These are phyloP conservation scores for Populus trichocarpa DNA, from an alignment of 441 rosid species.

Conservation along the genomic window DNA sequence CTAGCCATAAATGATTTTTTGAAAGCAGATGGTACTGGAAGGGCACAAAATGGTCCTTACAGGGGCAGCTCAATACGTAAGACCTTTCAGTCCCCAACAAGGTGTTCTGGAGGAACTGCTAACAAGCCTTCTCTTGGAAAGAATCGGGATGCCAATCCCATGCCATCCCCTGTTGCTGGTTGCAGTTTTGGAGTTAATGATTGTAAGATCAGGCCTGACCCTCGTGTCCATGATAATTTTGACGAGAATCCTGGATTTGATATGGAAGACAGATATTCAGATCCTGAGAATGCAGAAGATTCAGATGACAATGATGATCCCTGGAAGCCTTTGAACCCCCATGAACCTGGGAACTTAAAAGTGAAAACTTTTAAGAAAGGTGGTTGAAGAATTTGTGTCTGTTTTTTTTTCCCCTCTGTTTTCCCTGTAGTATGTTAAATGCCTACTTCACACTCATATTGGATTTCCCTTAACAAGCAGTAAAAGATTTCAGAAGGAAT, in stretches of 20 bases:
- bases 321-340: conserved; percentile 92
- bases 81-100: conserved; percentile 53
- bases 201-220: conserved; percentile 31
- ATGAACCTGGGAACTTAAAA: conserved; percentile 85
- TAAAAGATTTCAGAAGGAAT: conserved; percentile 52
- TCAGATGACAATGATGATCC: conserved; percentile 65
- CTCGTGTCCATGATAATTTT: conserved; percentile 31
- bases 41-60: conserved; percentile 37
- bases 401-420: conserved; percentile 14
- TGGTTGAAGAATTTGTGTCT: conserved; percentile 17
- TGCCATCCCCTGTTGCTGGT: conserved; percentile 37
- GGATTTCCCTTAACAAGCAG: conserved; percentile 44
- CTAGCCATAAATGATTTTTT: conserved; percentile 53
- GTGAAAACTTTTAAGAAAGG: conserved; percentile 85
- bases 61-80: conserved; percentile 46
- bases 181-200: conserved; percentile 32
- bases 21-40: conserved; percentile 35
- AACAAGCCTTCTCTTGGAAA: conserved; percentile 52
- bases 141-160: conserved; percentile 37
- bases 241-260: conserved; percentile 41
- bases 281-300: conserved; percentile 46
- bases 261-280: conserved; percentile 51
- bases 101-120: conserved; percentile 58
- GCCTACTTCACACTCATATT: conserved; percentile 19
- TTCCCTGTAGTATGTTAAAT: conserved; percentile 10